phyloP scores from a whole-genome alignment of 2,329 filamentous ascomycete genomes.

The Cladophialophora immunda region DNA sequence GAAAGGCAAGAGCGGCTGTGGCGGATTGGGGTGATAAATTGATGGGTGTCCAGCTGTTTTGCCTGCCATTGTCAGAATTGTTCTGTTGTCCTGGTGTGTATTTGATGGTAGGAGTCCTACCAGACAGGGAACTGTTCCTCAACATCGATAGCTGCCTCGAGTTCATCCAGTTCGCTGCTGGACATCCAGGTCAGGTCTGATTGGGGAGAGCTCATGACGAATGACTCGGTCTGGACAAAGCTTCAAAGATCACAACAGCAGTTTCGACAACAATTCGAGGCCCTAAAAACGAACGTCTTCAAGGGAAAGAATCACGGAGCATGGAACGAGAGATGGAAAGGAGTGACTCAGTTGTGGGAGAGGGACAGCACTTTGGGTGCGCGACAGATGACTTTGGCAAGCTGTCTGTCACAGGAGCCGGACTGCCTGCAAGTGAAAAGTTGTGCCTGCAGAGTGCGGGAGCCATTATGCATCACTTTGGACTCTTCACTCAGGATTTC shows the following conservation, averaged over 20 bases:
- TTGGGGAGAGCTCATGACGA: slow-evolving; percentile 9
- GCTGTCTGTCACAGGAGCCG: neutral
- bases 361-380: neutral
- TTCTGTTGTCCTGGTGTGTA: neutral
- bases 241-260: neutral
- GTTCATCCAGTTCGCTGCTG: slow-evolving; percentile 2
- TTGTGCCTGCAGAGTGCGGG: neutral
- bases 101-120: neutral
- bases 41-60: slow-evolving; percentile 25
- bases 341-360: neutral
- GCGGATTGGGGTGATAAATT: slow-evolving; percentile 1
- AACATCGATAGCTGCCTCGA: neutral
- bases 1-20: slow-evolving; percentile 1
- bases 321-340: neutral
- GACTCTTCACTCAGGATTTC: neutral
- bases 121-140: neutral
- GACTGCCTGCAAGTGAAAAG: neutral
- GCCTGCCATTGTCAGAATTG: slow-evolving; percentile 15
- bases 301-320: neutral
- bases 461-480: neutral
- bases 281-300: neutral
- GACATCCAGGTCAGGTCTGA: slow-evolving; percentile 15
- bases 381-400: neutral
- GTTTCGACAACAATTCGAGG: neutral
- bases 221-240: neutral